Evolutionary conservation across 352 stramenopile genomes (phyloP).

Genomic region (Phytophthora meadii): DNA sequence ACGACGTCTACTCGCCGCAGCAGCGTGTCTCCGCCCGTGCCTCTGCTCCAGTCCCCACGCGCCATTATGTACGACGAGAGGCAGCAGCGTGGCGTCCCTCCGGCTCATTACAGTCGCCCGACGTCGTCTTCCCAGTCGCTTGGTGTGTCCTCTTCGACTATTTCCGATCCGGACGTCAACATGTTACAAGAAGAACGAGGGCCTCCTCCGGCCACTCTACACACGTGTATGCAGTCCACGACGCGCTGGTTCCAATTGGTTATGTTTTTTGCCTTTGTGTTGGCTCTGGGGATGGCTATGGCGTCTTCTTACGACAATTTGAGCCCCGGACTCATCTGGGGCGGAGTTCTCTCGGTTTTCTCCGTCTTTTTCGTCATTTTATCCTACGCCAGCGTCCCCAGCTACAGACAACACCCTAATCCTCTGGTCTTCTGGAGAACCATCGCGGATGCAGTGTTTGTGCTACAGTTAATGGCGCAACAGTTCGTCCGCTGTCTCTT

Average conservation of each 20-base stretch:
- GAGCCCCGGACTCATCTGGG: constrained; percentile 85
- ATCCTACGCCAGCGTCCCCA: constrained; percentile 79
- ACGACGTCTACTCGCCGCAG: constrained; percentile 18
- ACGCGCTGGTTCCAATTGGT: constrained; percentile 87
- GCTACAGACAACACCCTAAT: constrained; percentile 87
- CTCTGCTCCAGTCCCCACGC: constrained; percentile 32
- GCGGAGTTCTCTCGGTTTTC: constrained; percentile 80
- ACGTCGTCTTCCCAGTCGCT: constrained; percentile 51
- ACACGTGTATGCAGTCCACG: constrained; percentile 75
- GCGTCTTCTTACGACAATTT: constrained; percentile 76
- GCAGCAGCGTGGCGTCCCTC: background rate
- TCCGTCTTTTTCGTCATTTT: constrained; percentile 91
- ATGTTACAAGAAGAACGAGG: constrained; percentile 39
- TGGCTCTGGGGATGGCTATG: constrained; percentile 68
- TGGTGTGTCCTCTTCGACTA: constrained; percentile 43
- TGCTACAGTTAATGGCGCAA: constrained; percentile 81
- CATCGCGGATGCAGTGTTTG: constrained; percentile 86
- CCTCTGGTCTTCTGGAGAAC: constrained; percentile 90
- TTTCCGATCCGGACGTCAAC: constrained; percentile 57
- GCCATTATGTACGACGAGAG: constrained; percentile 33
- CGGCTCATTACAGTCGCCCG: constrained; percentile 1
- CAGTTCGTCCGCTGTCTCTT: constrained; percentile 85
- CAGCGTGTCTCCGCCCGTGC: constrained; percentile 23
- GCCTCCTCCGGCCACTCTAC: constrained; percentile 37
- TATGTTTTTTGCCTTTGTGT: constrained; percentile 83